These are phyloP conservation scores for Exobasidium rhododendri DNA, from an alignment of 1,284 basidiomycete species.

Conservation along the genomic window DNA sequence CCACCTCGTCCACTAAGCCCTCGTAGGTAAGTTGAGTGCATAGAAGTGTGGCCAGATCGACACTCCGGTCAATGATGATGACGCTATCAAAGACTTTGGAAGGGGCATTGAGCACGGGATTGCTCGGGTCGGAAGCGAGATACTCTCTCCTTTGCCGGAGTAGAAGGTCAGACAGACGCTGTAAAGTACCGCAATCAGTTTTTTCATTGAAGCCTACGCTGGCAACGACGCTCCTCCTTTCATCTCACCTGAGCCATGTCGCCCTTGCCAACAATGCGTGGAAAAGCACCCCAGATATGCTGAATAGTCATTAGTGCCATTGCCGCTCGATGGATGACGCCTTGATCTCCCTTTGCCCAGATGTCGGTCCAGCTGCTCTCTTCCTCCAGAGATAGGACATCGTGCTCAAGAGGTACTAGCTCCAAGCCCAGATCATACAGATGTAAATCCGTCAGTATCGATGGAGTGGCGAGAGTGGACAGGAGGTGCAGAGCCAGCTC, in stretches of 20 bases:
- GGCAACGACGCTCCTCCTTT: no score
- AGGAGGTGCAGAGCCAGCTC: constrained; percentile 63
- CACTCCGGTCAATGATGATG: constrained; percentile 81
- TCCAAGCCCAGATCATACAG: constrained; percentile 82
- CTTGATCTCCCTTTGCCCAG: constrained; percentile 84
- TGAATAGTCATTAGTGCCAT: constrained; percentile 83
- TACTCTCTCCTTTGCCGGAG: constrained; percentile 62
- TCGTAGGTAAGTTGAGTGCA: constrained; percentile 96
- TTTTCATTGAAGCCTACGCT: constrained; percentile 7
- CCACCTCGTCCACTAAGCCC: constrained; percentile 89
- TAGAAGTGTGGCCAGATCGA: constrained; percentile 94
- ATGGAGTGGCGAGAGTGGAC: constrained; percentile 26
- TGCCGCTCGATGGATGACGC: constrained; percentile 79
- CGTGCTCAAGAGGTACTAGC: constrained; percentile 86
- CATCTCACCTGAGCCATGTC: constrained; percentile 65
- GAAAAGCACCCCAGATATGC: constrained; percentile 81
- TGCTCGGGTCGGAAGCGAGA: constrained; percentile 53
- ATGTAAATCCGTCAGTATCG: constrained; percentile 66
- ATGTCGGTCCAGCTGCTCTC: constrained; percentile 32
- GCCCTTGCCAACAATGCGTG: constrained; percentile 88
- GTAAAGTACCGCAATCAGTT: background rate
- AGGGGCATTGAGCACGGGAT: constrained; percentile 33
- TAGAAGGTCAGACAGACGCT: constrained; percentile 75
- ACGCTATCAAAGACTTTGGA: constrained; percentile 71
- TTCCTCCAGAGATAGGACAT: constrained; percentile 57